A percentile compares a stretch with the other conserved stretches of the same genome.
Conservation (phyloP, 2,329 filamentous ascomycete genomes). For the Gnomoniopsis smithogilvyi region DNA sequence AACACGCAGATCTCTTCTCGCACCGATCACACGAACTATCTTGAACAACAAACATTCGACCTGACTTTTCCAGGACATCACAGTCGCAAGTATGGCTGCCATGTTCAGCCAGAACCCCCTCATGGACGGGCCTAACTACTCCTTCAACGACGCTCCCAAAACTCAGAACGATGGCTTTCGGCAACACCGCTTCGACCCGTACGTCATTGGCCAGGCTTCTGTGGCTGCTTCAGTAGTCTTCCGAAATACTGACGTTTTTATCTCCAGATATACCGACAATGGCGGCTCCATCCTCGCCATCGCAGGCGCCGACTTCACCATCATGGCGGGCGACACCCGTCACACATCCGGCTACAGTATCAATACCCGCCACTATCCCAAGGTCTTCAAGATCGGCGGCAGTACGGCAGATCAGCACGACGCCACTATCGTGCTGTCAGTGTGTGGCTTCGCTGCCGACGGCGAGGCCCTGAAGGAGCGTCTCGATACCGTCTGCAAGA, state of each 20-base stretch:
- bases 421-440: slow-evolving; percentile 83
- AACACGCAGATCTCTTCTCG: slow-evolving; percentile 11
- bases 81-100: slow-evolving; percentile 49
- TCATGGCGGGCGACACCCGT: slow-evolving; percentile 95
- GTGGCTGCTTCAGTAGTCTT: background rate
- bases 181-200: slow-evolving; percentile 92
- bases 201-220: slow-evolving; percentile 32
- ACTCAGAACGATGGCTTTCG: slow-evolving; percentile 51
- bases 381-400: slow-evolving; percentile 96
- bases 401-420: slow-evolving; percentile 82
- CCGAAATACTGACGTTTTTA: background rate
- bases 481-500: slow-evolving; percentile 92
- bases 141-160: slow-evolving; percentile 60
- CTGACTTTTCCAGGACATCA: background rate
- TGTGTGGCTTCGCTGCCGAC: slow-evolving; percentile 94
- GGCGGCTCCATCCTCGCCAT: slow-evolving; percentile 96
- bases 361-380: slow-evolving; percentile 93
- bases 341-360: slow-evolving; percentile 97
- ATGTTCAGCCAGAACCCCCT: slow-evolving; percentile 70
- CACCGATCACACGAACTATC: slow-evolving; percentile 13
- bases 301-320: slow-evolving; percentile 88
- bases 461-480: slow-evolving; percentile 91
- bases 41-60: background rate
- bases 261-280: slow-evolving; percentile 86
- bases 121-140: slow-evolving; percentile 68